A percentile compares a stretch with the other conserved stretches of the same genome.
These are phyloP conservation scores for Serendipita sp. DNA, from an alignment of 768 basidiomycete species.

Conservation along the genomic window DNA sequence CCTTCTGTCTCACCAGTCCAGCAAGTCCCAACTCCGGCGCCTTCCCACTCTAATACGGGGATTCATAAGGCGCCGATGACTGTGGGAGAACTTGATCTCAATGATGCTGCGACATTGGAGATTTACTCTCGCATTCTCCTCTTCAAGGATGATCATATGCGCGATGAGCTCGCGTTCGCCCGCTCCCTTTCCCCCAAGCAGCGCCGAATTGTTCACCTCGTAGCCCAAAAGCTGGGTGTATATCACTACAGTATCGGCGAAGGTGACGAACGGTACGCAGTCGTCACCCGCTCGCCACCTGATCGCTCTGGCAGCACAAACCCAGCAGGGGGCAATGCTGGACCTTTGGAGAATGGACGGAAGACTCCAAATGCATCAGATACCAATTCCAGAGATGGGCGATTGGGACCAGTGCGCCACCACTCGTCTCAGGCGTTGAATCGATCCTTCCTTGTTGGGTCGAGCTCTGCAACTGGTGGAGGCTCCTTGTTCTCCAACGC, in stretches of 20 bases:
- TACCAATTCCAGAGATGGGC: background rate
- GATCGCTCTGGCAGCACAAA: constrained; percentile 19
- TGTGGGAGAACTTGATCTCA: constrained; percentile 68
- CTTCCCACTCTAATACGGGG: constrained; percentile 42
- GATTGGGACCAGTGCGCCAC: background rate
- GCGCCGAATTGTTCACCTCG: constrained; percentile 81
- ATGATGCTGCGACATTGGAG: constrained; percentile 88
- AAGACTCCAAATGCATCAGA: background rate
- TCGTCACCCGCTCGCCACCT: constrained; percentile 82
- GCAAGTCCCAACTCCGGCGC: constrained; percentile 33
- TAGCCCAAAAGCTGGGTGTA: constrained; percentile 91
- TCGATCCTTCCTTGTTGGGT: constrained; percentile 1
- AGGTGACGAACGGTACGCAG: constrained; percentile 83
- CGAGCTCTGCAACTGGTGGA: background rate
- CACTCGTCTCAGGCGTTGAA: constrained; percentile 4
- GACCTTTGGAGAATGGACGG: constrained; percentile 4
- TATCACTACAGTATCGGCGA: constrained; percentile 89
- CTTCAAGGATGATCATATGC: constrained; percentile 96
- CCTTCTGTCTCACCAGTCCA: constrained; percentile 13
- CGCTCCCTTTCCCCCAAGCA: constrained; percentile 70
- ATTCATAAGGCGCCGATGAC: constrained; percentile 46
- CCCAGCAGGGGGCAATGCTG: background rate
- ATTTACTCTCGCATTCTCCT: constrained; percentile 92
- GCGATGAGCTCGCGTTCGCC: constrained; percentile 96
- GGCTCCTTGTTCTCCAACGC: constrained; percentile 4